Evolutionary conservation across 2,329 filamentous ascomycete genomes (phyloP), one percentile per base, ranked within the genome.

Genomic region (Berkeleyomyces rouxiae): DNA sequence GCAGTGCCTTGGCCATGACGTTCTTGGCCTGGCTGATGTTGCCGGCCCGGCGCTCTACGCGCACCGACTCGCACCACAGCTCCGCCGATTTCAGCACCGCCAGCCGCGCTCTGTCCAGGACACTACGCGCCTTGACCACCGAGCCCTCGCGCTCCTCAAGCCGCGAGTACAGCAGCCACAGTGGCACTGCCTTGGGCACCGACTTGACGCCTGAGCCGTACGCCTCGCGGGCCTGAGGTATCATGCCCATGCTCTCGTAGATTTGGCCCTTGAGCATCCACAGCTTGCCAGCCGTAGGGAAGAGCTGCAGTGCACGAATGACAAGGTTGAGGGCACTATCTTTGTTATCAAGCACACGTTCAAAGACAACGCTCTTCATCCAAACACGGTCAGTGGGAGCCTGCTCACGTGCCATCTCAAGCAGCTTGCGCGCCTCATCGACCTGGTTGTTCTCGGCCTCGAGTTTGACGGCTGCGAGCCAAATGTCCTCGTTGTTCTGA

Each of bases 241-340:
- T 76, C 74, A 90, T 90, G 68, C 82, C 85, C 57, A 90, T 80
- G 51, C 85, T 81, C 70, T 96, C 88, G 77, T 99, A 99, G 66
- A 97, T 93, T 71, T 99, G 93, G 0, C 95, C 93, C 75, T 99
- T 99, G 77, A 96, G 88, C 88, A 97, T 96, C 86, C 92, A 96
- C 33, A 99, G 79, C 74, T 97, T 97, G 61, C 89, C 81, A 10
- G 87, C 83, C 53, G 84, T 82, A 0, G 93, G 92, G 76, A 95
- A 99, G 7, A 89, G 80, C 67, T 91, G 86, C 43, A 99, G 77
- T 1, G 87, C 93, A 71, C 95, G 86, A 65, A 91, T 89, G 51
- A 88, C 88, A 9, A 99, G 83, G 69, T 95, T 88, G 11, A 99
- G 79, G 0, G 93, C 91, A 1, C 84, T 83, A 57, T 96, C 89